Evolutionary conservation across 257 asterid species (phyloP), one percentile per base, ranked within the genome.

Genomic region (Solanum clarkiae): DNA sequence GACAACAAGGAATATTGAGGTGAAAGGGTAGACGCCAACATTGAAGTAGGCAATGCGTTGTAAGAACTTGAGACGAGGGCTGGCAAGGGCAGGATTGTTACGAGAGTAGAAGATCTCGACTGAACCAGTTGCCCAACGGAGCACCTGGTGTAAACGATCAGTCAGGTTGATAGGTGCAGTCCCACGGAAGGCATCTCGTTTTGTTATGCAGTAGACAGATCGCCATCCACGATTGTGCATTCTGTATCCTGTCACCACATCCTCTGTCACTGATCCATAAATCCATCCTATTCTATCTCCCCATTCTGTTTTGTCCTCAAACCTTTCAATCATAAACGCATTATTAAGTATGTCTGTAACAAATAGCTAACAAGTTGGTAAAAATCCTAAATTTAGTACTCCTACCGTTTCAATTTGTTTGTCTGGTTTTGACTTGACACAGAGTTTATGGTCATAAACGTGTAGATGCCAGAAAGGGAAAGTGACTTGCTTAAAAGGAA

Each of bases 171-270:
- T 96, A 0, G 99, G 99, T 10, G 99, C 98, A 0, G 98, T 89
- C 8, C 99, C 98, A 9, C 99, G 87, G 80, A 96, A 96, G 44
- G 99, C 99, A 18, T 96, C 99, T 6, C 98, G 93, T 88, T 95
- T 95, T 2, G 99, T 96, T 80, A 96, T 91, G 92, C 99, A 96
- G 88, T 96, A 96, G 14, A 96, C 87, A 1, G 98, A 96, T 11
- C 98, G 90, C 99, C 99, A 96, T 7, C 99, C 99, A 26, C 99
- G 98, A 87, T 96, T 96, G 94, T 96, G 99, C 99, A 96, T 96
- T 7, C 99, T 95, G 85, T 96, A 96, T 24, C 99, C 99, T 6
- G 99, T 96, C 60, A 96, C 99, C 85, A 96, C 99, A 32, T 96
- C 98, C 81, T 96, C 99, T 7, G 98, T 96, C 36, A 96, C 98